Conservation (phyloP, 192 early-diverging fungal genomes). For the Linnemannia exigua region DNA sequence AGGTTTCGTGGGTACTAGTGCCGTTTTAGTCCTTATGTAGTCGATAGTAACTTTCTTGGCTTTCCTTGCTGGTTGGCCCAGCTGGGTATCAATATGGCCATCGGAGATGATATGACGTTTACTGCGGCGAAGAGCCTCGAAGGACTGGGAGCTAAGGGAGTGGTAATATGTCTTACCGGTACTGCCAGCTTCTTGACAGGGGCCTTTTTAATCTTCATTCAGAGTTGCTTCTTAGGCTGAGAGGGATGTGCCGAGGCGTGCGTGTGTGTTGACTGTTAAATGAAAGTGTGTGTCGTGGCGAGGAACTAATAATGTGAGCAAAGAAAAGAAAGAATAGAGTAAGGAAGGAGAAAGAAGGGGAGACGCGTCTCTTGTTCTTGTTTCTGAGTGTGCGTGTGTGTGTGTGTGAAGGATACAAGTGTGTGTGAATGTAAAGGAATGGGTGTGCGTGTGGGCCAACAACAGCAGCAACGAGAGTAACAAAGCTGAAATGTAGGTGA, state of each 20-base stretch:
- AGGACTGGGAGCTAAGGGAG: background rate
- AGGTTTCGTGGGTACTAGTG: background rate
- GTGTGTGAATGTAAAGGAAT: background rate
- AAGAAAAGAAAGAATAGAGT: background rate
- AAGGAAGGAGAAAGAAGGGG: background rate
- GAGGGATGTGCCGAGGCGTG: background rate
- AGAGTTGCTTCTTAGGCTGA: background rate
- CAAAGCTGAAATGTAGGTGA: background rate
- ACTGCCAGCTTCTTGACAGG: conserved; percentile 74
- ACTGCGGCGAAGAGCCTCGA: conserved; percentile 17
- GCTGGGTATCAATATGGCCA: background rate
- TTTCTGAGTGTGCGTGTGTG: background rate
- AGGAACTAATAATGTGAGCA: background rate
- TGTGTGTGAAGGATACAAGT: background rate
- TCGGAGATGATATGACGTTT: conserved; percentile 11
- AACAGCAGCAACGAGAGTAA: background rate
- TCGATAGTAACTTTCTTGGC: too few relatives aligned
- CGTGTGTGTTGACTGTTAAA: background rate
- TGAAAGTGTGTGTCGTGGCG: background rate
- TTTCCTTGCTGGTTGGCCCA: background rate
- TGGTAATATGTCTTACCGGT: conserved; percentile 59
- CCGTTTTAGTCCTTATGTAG: background rate
- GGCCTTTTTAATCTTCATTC: conserved; percentile 74
- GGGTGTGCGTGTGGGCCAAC: background rate
- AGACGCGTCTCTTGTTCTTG: conserved; percentile 6